Evolutionary conservation across 73 alveolate genomes (phyloP).

Genomic region (Paramecium sonneborni): DNA sequence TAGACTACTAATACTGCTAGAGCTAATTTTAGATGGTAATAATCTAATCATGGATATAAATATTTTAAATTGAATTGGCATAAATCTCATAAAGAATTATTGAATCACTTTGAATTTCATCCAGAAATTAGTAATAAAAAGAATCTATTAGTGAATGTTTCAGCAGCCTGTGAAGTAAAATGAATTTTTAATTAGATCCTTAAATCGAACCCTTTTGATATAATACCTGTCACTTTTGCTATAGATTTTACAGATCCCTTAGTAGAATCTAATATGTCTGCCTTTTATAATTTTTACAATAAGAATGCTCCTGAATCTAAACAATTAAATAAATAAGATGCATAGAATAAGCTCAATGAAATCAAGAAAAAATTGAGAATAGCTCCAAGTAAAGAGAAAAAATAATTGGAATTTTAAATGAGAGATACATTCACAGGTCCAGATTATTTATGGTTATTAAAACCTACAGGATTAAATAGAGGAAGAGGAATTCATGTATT

Average conservation of each 20-base stretch:
- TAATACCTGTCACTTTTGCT: conserved; percentile 66
- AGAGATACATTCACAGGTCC: conserved; percentile 81
- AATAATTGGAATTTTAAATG: conserved; percentile 71
- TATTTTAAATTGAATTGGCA: conserved; percentile 48
- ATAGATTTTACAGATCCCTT: conserved; percentile 46
- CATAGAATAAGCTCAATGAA: conserved; percentile 32
- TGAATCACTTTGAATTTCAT: conserved; percentile 97
- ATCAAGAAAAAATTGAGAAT: conserved; percentile 54
- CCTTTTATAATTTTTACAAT: conserved; percentile 64
- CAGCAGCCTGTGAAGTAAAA: neutral
- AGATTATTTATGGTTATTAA: conserved; percentile 88
- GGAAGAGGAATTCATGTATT: conserved; percentile 95
- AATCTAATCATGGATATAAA: conserved; percentile 56
- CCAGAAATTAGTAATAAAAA: conserved; percentile 87
- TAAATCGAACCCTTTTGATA: conserved; percentile 14
- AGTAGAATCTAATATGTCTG: conserved; percentile 23
- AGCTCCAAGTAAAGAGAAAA: conserved; percentile 46
- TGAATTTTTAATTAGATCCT: neutral
- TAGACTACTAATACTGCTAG: conserved; percentile 16
- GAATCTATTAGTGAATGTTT: conserved; percentile 83
- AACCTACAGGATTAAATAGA: conserved; percentile 93
- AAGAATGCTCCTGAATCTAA: conserved; percentile 63
- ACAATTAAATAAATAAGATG: conserved; percentile 2
- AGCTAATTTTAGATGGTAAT: conserved; percentile 63
- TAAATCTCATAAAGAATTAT: conserved; percentile 62